phyloP scores from a whole-genome alignment of 2,329 filamentous ascomycete species.

The Cercospora sp. region DNA sequence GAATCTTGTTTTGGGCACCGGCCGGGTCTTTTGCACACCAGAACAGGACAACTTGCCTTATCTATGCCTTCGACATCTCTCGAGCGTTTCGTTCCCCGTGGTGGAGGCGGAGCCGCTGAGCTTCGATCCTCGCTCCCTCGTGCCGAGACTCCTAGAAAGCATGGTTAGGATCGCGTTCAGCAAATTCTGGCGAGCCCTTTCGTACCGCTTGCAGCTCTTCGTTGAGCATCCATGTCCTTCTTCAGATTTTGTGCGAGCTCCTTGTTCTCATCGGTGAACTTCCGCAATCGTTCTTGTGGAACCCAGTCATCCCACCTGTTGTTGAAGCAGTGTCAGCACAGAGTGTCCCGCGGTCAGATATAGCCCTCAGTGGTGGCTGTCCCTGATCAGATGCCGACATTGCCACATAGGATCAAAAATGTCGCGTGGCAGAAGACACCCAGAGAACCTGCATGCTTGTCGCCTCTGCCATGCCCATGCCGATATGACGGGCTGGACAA shows the following conservation, averaged over 20 bases:
- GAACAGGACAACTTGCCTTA: constrained; percentile 56
- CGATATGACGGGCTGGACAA: not conserved
- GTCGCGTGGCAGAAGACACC: not conserved
- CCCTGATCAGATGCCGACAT: not conserved
- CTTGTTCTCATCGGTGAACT: constrained; percentile 92
- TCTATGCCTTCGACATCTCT: constrained; percentile 77
- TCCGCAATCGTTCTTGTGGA: constrained; percentile 85
- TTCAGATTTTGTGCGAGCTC: constrained; percentile 76
- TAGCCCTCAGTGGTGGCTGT: not conserved
- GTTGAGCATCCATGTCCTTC: constrained; percentile 64
- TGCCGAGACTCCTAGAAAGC: constrained; percentile 51
- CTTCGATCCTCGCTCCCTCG: constrained; percentile 78
- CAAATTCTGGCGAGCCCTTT: not conserved
- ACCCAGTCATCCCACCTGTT: constrained; percentile 97
- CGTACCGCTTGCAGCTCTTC: constrained; percentile 48
- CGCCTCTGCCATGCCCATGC: not conserved
- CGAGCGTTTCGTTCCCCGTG: constrained; percentile 69
- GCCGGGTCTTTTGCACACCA: not conserved
- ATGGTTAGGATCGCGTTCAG: not conserved
- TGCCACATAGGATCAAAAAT: not conserved
- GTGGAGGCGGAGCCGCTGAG: constrained; percentile 56
- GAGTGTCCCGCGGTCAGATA: not conserved
- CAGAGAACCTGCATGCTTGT: not conserved
- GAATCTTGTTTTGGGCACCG: not conserved
- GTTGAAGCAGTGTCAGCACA: constrained; percentile 11